Conservation (phyloP, 148 eudicot species). For the Tetragonia tetragonoides region DNA sequence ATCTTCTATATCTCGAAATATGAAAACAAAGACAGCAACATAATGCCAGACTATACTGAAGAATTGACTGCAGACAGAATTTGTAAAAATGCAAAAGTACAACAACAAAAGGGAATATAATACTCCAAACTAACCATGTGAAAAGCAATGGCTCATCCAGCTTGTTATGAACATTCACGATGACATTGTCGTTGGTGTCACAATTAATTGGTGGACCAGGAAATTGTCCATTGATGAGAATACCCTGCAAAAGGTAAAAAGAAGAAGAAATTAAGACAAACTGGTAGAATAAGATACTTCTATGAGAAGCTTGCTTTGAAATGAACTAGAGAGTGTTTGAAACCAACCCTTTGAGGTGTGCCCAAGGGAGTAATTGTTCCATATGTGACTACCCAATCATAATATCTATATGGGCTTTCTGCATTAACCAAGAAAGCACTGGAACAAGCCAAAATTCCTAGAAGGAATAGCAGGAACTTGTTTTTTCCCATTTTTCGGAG, state of each 20-base stretch:
- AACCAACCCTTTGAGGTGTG: conserved; percentile 52
- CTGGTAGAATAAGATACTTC: not conserved
- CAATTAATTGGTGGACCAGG: conserved; percentile 69
- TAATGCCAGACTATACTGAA: not conserved
- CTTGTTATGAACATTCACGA: conserved; percentile 54
- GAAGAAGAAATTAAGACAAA: not conserved
- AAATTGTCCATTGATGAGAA: conserved; percentile 77
- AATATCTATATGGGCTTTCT: conserved; percentile 66
- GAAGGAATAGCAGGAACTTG: conserved; percentile 23
- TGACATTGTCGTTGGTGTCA: conserved; percentile 70
- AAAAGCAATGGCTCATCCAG: conserved; percentile 80
- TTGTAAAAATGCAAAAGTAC: not conserved
- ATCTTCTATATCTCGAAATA: too few relatives aligned
- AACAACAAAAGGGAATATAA: not conserved
- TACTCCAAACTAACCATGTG: conserved; percentile 61
- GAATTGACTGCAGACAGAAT: not conserved
- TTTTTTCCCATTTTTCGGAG: conserved; percentile 37
- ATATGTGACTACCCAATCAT: conserved; percentile 55
- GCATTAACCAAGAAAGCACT: conserved; percentile 43
- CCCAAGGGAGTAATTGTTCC: conserved; percentile 71
- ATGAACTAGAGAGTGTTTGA: not conserved
- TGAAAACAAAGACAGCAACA: not conserved
- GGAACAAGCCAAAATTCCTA: conserved; percentile 49
- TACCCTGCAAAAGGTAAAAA: conserved; percentile 43
- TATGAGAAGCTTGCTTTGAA: not conserved